These are phyloP conservation scores for Zygosaccharomyces kombuchaensis DNA, from an alignment of 805 yeast genomes.

Conservation along the genomic window DNA sequence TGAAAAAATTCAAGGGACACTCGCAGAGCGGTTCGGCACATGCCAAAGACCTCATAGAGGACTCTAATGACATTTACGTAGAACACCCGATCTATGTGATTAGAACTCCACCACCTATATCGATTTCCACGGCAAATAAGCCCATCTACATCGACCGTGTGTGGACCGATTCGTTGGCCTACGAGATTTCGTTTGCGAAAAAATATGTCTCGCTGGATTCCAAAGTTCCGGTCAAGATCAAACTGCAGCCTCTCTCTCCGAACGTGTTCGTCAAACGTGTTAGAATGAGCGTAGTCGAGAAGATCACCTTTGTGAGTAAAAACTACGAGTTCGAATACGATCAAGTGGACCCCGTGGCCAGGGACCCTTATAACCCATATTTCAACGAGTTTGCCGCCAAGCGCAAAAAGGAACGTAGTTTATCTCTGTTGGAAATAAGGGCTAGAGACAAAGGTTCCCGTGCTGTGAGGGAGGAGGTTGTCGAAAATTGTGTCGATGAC, in stretches of 20 bases:
- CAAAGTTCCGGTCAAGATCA: constrained; percentile 56
- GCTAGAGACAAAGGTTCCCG: constrained; percentile 47
- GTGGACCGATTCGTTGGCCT: constrained; percentile 69
- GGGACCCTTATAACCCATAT: constrained; percentile 33
- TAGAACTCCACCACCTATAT: constrained; percentile 40
- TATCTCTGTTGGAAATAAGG: constrained; percentile 60
- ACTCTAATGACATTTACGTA: constrained; percentile 20
- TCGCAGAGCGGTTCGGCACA: background rate
- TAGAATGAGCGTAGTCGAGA: constrained; percentile 61
- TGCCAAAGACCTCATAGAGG: constrained; percentile 5
- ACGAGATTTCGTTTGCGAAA: constrained; percentile 66
- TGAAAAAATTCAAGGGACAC: constrained; percentile 26
- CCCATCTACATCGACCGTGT: constrained; percentile 72
- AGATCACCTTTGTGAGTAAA: constrained; percentile 58
- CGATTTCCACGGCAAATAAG: constrained; percentile 48
- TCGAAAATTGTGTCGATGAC: constrained; percentile 49
- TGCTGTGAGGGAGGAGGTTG: constrained; percentile 57
- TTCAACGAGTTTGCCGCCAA: constrained; percentile 32
- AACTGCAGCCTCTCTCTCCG: constrained; percentile 62
- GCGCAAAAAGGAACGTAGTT: constrained; percentile 44
- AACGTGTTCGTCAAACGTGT: constrained; percentile 58
- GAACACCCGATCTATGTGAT: constrained; percentile 36
- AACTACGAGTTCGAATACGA: constrained; percentile 52
- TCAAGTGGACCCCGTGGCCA: constrained; percentile 38
- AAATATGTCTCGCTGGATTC: constrained; percentile 65